Evolutionary conservation across 2,329 filamentous ascomycete genomes (phyloP), one percentile per base, ranked within the genome.

Genomic region (Zymoseptoria ardabiliae): DNA sequence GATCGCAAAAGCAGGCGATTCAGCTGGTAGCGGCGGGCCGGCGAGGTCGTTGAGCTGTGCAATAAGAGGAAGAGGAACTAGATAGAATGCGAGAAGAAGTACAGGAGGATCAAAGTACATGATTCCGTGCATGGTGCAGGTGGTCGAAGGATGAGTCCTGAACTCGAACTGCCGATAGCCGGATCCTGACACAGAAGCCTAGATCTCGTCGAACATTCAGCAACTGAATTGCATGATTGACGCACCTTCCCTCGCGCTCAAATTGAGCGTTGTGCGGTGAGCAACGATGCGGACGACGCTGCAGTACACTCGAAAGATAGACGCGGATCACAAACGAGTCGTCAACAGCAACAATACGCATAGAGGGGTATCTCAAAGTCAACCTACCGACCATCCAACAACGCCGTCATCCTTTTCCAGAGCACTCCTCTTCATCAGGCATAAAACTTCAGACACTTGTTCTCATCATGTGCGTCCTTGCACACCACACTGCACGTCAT

Each of bases 401-500:
- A 17, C 17, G 35, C 35, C 35, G 6, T 45, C 35, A 2, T 7
- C 5, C 6, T 7, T 1, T 17, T 3, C 35, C 35, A 17, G 2
- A 45, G 4, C n/a, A 1, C 35, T 53, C 28, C 13, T 20, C n/a
- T 1, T 35, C 57, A 30, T 69, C 66, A 73, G 57, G 70, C 71
- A 61, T 73, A 74, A 59, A 75, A 73, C 68, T 86, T 78, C 59
- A 84, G 82, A 62, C 90, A 81, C 66, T 86, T 87, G 66, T 88
- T 88, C 72, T 89, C 87, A 57, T 85, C 81, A 72, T 93, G 89
- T 62, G 82, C 79, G 69, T 85, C 84, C 67, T 91, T 79, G 68
- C 89, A 92, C 60, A 89, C 86, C 65, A 92, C 73, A 48, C 88
- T 88, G 72, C 89, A 93, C n/a, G 90, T 85, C 67, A 86, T 80